Conservation (phyloP, 352 stramenopile species). For the Globisporangium alternatum region DNA sequence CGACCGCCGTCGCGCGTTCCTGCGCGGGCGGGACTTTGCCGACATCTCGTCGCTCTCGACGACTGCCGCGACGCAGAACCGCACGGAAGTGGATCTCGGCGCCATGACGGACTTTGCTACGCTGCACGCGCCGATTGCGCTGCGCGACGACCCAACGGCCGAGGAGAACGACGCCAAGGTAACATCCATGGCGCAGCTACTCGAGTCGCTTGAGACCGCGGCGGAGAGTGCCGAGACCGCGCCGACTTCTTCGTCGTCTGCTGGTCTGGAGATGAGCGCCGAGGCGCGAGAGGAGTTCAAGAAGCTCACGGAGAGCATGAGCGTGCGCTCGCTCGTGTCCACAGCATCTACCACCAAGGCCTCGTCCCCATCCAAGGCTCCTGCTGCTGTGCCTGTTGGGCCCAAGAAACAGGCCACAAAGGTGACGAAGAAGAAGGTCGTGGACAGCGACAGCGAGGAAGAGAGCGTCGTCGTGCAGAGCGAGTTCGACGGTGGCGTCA, state of each 20-base stretch:
- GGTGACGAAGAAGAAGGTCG: constrained; percentile 19
- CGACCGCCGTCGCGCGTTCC: constrained; percentile 58
- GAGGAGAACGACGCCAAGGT: constrained; percentile 51
- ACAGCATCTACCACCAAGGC: background rate
- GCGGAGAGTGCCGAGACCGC: constrained; percentile 28
- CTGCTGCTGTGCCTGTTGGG: background rate
- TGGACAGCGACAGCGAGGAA: constrained; percentile 64
- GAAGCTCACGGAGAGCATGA: constrained; percentile 47
- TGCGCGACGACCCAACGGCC: constrained; percentile 58
- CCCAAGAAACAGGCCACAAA: constrained; percentile 9
- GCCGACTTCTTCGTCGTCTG: background rate
- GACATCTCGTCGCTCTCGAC: constrained; percentile 49
- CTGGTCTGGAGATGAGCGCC: constrained; percentile 29
- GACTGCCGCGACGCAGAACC: constrained; percentile 26
- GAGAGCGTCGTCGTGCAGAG: constrained; percentile 70
- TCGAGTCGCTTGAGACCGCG: constrained; percentile 69
- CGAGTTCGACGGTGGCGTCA: constrained; percentile 42
- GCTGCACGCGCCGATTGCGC: constrained; percentile 71
- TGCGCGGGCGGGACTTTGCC: constrained; percentile 69
- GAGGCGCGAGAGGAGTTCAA: constrained; percentile 54
- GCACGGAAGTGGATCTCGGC: constrained; percentile 65
- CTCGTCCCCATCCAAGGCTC: background rate
- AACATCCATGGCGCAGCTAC: constrained; percentile 68
- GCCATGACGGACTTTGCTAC: constrained; percentile 80
- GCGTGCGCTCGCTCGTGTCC: constrained; percentile 15